Evolutionary conservation across 805 yeast genomes (phyloP), one percentile per base, ranked within the genome.

Genomic region (Nakazawaea ishiwadae): DNA sequence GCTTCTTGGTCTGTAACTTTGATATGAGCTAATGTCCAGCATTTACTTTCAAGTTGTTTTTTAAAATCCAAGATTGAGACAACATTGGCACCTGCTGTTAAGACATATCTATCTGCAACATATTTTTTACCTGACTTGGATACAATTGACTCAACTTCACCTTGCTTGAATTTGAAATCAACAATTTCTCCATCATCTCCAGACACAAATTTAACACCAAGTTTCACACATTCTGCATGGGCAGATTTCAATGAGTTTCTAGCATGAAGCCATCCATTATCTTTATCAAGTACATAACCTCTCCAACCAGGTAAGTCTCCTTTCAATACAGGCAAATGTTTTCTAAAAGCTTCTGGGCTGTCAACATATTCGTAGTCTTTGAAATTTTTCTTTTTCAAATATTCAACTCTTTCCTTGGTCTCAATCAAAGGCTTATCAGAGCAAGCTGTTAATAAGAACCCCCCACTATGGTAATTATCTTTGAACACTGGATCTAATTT

Each of bases 71-170:
- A 23, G 30, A 63, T 39, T 38, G 50, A 50, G 24, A 48, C 49
- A 1, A 63, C 52, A 16, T 50, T 50, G 7, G 68, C 67, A 27
- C 68, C 68, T 3, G 62, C 58, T 29, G 56, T 48, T 1, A 63
- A 31, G 7, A 62, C 51, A 16, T 48, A 49, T 28, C 46, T 35
- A 40, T 32, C 44, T 2, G 45, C 47, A 4, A 26, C 26, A 19
- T 34, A 40, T 4, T 4, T 9, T 20, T 41, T 26, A 11, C 42
- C 43, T 8, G 38, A 36, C 35, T 19, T 36, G 17, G 40, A 24
- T 4, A 15, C 37, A n/a, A 41, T 4, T 4, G 31, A 21, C 16
- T 24, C 14, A 9, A 37, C 15, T 12, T 27, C 21, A 11, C 21
- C 26, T n/a, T 39, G 28, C 3, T 26, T 40, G 11, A 18, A 24